Conservation (phyloP, 2,329 filamentous ascomycete species). For the Fusarium caatingaense region DNA sequence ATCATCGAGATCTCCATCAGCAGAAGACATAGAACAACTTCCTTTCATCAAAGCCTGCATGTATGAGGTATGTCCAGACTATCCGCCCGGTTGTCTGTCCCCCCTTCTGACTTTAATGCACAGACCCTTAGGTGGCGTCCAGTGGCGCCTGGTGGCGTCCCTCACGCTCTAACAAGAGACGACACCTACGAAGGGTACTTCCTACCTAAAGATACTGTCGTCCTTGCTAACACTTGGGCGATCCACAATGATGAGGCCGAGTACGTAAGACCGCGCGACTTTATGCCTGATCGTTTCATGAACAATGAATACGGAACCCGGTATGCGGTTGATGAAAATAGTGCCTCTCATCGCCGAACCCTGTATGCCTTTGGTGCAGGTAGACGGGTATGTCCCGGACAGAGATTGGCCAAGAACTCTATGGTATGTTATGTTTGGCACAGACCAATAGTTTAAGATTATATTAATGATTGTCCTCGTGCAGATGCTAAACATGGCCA, state of each 20-base stretch:
- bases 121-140: slow-evolving; percentile 50
- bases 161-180: slow-evolving; percentile 61
- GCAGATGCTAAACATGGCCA: slow-evolving; percentile 7
- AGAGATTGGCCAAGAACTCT: slow-evolving; percentile 8
- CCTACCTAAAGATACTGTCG: slow-evolving; percentile 60
- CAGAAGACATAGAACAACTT: slow-evolving; percentile 40
- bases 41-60: slow-evolving; percentile 44
- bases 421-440: not conserved
- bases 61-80: slow-evolving; percentile 32
- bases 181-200: slow-evolving; percentile 61
- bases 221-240: slow-evolving; percentile 52
- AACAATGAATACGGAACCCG: slow-evolving; percentile 1
- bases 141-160: slow-evolving; percentile 56
- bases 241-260: slow-evolving; percentile 4
- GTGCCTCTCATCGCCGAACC: not conserved
- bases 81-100: too few species aligned
- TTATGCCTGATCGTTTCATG: slow-evolving; percentile 2
- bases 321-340: not conserved
- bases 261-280: not conserved
- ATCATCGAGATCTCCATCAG: slow-evolving; percentile 44
- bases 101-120: too few species aligned
- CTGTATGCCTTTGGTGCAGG: slow-evolving; percentile 10
- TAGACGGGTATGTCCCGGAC: not conserved
- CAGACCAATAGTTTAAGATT: too few species aligned
- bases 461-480: too few species aligned